Base-by-base conservation (phyloP, 2,329 filamentous ascomycete genomes). In the Epichloe sibirici region DNA sequence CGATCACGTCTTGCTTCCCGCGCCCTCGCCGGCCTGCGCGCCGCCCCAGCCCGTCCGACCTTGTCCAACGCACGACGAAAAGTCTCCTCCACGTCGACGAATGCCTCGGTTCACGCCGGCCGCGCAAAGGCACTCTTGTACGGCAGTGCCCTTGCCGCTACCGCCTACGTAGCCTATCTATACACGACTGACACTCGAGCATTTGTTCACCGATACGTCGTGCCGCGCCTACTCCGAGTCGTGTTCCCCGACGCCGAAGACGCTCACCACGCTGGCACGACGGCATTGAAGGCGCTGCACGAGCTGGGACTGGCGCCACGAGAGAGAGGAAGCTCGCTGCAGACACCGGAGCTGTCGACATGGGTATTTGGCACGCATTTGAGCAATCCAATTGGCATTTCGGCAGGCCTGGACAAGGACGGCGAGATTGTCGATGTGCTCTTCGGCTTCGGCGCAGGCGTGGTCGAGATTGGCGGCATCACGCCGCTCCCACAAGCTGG, bases 351-450 rank as follows among this genome's bases (percentile, higher is more conserved):
- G 17, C 61, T 70, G 4, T 59, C 64, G 21, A 61, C 65, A 15
- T 66, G 72, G 12, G 83, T 97, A 21, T 96, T 95, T 65, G 89
- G 86, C 38, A 79, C 85, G 56, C 76, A 73, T 4, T 71, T 98
- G 46, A 75, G 79, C 61, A 97, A 96, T 69, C 93, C 93, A 1
- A 83, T 98, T 61, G 93, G 86, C 53, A 95, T 94, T 57, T 94
- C 89, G n/a, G 93, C 89, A 5, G 93, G 93, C 9, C 82, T 98
- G 44, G 93, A 97, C 73, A 97, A 98, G 74, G 81, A 95, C 63
- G 93, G 85, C 51, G 88, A 95, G 56, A 84, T 97, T 51, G 87
- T 90, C 1, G 86, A 91, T 61, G 79, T 84, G 13, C 75, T 98
- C 38, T 87, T 97, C 64, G 88, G 83, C 7, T 73, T 96, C 3